A percentile compares a stretch with the other conserved stretches of the same genome.
Evolutionary conservation across 2,329 filamentous ascomycete species (phyloP).

Genomic region (Fusarium clavum): DNA sequence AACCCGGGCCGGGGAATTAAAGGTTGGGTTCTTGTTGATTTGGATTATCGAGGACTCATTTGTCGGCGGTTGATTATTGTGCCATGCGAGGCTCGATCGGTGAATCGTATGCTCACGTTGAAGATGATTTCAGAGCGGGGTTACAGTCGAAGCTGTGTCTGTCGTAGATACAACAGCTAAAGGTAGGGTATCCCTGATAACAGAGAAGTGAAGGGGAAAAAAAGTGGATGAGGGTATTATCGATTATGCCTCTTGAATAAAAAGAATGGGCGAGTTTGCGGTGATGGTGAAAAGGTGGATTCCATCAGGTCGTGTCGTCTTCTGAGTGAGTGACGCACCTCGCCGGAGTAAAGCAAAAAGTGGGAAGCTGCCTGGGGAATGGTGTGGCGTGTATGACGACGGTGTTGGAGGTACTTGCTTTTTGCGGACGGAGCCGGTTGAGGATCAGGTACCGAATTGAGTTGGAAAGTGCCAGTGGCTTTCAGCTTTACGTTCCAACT

Average conservation of each 20-base stretch:
- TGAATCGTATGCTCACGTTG: constrained; percentile 13
- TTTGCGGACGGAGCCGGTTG: neutral
- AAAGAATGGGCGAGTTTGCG: constrained; percentile 9
- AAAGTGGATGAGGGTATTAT: constrained; percentile 32
- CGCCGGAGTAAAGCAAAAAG: constrained; percentile 38
- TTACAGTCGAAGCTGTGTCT: constrained; percentile 1
- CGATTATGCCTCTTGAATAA: constrained; percentile 14
- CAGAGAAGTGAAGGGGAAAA: constrained; percentile 8
- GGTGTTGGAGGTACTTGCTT: constrained; percentile 21
- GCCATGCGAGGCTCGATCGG: constrained; percentile 41
- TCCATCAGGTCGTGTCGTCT: constrained; percentile 22
- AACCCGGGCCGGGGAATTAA: constrained; percentile 72
- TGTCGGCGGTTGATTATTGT: constrained; percentile 31
- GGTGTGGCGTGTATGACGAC: constrained; percentile 46
- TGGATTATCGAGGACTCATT: constrained; percentile 42
- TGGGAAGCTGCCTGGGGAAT: constrained; percentile 41
- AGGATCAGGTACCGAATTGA: neutral
- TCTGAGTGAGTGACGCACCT: constrained; percentile 39
- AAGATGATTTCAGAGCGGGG: constrained; percentile 16
- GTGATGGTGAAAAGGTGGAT: constrained; percentile 34
- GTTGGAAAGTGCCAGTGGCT: neutral
- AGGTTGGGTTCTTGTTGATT: constrained; percentile 25
- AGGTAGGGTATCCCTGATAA: constrained; percentile 10
- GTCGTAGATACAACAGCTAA: neutral
- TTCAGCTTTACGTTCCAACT: constrained; percentile 21